Conservation (phyloP, 768 basidiomycete genomes). For the Tricholoma furcatifolium region DNA sequence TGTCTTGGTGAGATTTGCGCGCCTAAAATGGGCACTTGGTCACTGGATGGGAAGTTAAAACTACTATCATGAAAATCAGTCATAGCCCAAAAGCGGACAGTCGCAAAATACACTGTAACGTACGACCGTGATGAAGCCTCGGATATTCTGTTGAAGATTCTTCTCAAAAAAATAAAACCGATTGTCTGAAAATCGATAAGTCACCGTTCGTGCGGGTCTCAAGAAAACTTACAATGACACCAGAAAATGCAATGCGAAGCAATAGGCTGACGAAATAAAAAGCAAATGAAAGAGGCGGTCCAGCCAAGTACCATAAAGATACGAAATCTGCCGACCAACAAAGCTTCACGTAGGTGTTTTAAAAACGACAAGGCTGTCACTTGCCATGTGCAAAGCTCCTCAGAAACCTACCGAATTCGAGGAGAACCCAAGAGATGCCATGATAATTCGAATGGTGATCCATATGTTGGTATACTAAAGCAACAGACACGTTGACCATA, state of each 20-base stretch:
- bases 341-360: background rate
- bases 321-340: slow-evolving; percentile 23
- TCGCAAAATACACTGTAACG: slow-evolving; percentile 2
- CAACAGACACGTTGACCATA: slow-evolving; percentile 43
- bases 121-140: slow-evolving; percentile 3
- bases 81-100: background rate
- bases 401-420: background rate
- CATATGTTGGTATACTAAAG: slow-evolving; percentile 26
- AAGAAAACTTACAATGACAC: slow-evolving; percentile 37
- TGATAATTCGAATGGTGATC: slow-evolving; percentile 17
- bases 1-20: background rate
- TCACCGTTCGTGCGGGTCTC: background rate
- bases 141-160: background rate
- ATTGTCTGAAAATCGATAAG: slow-evolving; percentile 10
- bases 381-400: slow-evolving; percentile 11
- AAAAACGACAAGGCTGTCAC: background rate
- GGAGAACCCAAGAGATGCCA: slow-evolving; percentile 5
- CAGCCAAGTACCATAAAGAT: slow-evolving; percentile 23
- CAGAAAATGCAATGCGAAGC: slow-evolving; percentile 33
- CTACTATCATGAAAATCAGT: background rate
- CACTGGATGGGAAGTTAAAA: background rate
- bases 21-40: background rate
- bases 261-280: slow-evolving; percentile 28
- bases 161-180: slow-evolving; percentile 9
- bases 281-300: slow-evolving; percentile 27